phyloP scores from a whole-genome alignment of 768 basidiomycete species.

The Tulasnella sp. region DNA sequence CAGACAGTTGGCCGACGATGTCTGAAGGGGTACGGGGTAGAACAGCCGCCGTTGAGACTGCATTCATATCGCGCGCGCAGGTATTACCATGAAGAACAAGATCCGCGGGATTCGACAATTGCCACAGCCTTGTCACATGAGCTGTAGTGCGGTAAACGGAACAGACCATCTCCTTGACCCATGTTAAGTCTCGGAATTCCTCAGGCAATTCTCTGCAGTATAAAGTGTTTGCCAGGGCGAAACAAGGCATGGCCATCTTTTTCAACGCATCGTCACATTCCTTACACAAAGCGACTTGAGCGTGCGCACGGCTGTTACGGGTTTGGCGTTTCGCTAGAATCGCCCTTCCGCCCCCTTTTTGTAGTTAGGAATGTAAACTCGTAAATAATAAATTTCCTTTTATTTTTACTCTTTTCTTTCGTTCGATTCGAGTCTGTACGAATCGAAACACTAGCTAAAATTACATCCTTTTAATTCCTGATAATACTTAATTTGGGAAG shows the following conservation, averaged over 20 bases:
- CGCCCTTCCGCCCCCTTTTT: too few species aligned
- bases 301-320: too few species aligned
- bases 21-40: conserved; percentile 23
- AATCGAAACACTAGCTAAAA: too few species aligned
- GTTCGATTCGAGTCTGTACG: too few species aligned
- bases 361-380: too few species aligned
- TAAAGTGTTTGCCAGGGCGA: not conserved
- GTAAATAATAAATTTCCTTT: too few species aligned
- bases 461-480: too few species aligned
- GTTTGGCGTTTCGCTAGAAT: too few species aligned
- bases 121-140: not conserved
- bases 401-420: too few species aligned
- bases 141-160: not conserved
- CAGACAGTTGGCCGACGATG: conserved; percentile 20
- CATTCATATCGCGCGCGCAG: conserved; percentile 27
- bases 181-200: not conserved
- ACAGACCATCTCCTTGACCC: not conserved
- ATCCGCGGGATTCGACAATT: not conserved
- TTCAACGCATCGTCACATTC: too few species aligned
- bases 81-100: conserved; percentile 16
- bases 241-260: not conserved
- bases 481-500: too few species aligned
- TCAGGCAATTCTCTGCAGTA: not conserved
- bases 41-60: conserved; percentile 22
- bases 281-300: too few species aligned